A percentile compares a stretch with the other conserved stretches of the same genome.
These are phyloP conservation scores for Eucalyptus cloeziana DNA, from an alignment of 345 rosid genomes.

Conservation along the genomic window DNA sequence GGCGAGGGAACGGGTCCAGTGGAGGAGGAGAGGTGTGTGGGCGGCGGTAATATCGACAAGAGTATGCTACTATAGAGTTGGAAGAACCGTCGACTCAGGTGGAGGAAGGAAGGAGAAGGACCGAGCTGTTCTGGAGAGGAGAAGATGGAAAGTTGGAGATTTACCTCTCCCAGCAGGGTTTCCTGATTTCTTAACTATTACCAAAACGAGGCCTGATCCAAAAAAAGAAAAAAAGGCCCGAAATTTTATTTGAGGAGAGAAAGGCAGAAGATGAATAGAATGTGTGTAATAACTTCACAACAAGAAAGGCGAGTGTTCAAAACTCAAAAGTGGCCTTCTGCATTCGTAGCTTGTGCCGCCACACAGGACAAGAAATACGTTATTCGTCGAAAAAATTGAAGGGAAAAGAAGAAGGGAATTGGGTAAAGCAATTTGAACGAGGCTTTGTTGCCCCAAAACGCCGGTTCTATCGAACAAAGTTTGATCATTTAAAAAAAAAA, in stretches of 20 bases:
- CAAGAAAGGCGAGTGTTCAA: neutral
- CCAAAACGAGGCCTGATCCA: neutral
- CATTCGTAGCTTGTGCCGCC: neutral
- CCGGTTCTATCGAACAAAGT: neutral
- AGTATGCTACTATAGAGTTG: too few relatives aligned
- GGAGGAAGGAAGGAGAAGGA: too few relatives aligned
- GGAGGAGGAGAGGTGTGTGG: too few relatives aligned
- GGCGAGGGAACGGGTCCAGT: too few relatives aligned
- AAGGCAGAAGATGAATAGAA: neutral
- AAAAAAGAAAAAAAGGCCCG: too few relatives aligned
- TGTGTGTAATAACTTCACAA: neutral
- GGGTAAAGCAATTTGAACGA: neutral
- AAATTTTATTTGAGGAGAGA: neutral
- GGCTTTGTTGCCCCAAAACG: neutral
- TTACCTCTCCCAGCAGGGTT: too few relatives aligned
- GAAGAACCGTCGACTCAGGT: too few relatives aligned
- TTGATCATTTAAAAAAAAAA: neutral
- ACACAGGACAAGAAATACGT: neutral
- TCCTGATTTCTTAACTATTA: neutral
- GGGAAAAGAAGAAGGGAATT: neutral
- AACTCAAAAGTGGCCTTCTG: neutral
- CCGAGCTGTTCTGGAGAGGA: too few relatives aligned
- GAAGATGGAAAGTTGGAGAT: too few relatives aligned
- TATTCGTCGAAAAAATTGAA: neutral
- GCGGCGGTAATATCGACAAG: too few relatives aligned